Percentiles rank a stretch among this genome's conserved stretches.
Evolutionary conservation across 495 filamentous ascomycete species (phyloP).

Genomic region (Cairneyella variabilis): DNA sequence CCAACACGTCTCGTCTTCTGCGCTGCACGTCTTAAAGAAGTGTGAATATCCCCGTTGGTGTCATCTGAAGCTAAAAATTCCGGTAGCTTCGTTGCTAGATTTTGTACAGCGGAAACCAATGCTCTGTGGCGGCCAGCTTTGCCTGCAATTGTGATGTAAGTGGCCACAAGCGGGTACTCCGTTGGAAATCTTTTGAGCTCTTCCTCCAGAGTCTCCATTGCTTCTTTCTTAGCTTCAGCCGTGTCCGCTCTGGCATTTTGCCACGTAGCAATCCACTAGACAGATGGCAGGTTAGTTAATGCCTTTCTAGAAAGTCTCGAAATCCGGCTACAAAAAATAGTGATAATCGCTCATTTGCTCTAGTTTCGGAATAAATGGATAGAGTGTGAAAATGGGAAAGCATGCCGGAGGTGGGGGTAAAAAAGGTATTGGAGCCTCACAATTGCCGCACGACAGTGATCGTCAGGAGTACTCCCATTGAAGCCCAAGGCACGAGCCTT

Average conservation of each 20-base stretch:
- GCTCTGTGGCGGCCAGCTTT: neutral
- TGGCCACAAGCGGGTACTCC: neutral
- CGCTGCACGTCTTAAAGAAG: neutral
- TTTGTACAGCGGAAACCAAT: neutral
- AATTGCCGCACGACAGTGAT: too few species aligned
- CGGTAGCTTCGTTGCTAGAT: neutral
- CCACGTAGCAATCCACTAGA: slow-evolving; percentile 1
- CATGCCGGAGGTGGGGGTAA: too few species aligned
- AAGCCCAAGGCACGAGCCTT: too few species aligned
- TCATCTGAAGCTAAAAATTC: neutral
- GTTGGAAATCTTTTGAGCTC: neutral
- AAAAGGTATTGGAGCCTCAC: too few species aligned
- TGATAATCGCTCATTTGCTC: too few species aligned
- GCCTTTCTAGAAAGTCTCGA: too few species aligned
- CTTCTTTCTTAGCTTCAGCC: slow-evolving; percentile 1
- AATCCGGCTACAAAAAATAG: too few species aligned
- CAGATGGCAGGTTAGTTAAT: too few species aligned
- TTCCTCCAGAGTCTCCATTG: slow-evolving; percentile 1
- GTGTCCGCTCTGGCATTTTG: neutral
- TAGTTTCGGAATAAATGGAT: too few species aligned
- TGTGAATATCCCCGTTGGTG: neutral
- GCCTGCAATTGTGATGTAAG: neutral
- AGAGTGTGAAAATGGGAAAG: too few species aligned
- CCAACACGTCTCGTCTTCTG: neutral
- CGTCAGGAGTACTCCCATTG: too few species aligned